Conservation (phyloP, 306 rosid genomes). For the Gynostemma pentaphyllum region DNA sequence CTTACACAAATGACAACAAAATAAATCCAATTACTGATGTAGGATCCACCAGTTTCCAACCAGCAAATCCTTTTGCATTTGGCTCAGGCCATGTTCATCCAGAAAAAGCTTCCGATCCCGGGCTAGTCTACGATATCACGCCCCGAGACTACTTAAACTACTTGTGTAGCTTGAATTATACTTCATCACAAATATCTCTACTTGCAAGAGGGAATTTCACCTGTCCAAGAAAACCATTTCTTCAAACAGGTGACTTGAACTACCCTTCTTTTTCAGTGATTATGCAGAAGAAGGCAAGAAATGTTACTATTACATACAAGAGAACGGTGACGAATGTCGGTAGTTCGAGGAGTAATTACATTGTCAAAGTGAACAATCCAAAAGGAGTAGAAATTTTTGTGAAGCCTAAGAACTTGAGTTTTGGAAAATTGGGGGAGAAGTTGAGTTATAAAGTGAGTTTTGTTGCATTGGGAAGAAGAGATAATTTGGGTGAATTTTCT, state of each 20-base stretch:
- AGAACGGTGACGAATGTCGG: constrained; percentile 65
- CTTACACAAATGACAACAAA: constrained; percentile 39
- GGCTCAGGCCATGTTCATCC: constrained; percentile 73
- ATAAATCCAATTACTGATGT: constrained; percentile 29
- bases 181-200: constrained; percentile 39
- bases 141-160: constrained; percentile 36
- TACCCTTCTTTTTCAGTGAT: constrained; percentile 62
- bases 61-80: constrained; percentile 47
- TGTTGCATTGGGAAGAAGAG: constrained; percentile 17
- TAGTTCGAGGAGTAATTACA: constrained; percentile 26
- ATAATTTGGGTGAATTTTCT: constrained; percentile 14
- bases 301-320: constrained; percentile 26
- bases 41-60: constrained; percentile 12
- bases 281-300: constrained; percentile 11
- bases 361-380: constrained; percentile 34
- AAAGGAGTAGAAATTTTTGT: constrained; percentile 31
- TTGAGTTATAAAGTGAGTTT: constrained; percentile 43
- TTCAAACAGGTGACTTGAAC: constrained; percentile 41
- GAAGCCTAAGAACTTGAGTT: constrained; percentile 32
- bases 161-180: constrained; percentile 46
- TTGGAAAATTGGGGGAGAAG: constrained; percentile 33
- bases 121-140: constrained; percentile 46
- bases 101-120: constrained; percentile 56
- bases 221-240: constrained; percentile 21
- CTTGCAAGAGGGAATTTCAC: constrained; percentile 25